A percentile compares a stretch with the other conserved stretches of the same genome.
phyloP scores from a whole-genome alignment of 306 rosid species.

The Dicorynia guianensis region DNA sequence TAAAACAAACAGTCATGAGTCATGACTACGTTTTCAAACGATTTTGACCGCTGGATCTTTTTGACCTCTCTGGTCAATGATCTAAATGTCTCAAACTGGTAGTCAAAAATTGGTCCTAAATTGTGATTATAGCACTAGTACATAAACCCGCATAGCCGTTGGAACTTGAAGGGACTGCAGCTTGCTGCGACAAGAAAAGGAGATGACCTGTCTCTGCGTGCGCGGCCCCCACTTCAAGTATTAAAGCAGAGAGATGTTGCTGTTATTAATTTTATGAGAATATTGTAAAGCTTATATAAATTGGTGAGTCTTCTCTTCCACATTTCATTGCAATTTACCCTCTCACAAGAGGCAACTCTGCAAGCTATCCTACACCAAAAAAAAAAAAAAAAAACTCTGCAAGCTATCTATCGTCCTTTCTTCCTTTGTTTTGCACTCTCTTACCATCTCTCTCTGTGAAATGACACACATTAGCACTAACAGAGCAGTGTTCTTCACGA shows the following conservation, averaged over 20 bases:
- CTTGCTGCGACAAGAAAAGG: no score
- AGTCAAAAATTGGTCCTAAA: no score
- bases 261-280: background rate
- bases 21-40: no score
- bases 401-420: background rate
- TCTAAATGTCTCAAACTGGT: no score
- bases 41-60: no score
- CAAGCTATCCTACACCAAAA: no score
- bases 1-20: no score
- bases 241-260: conserved; percentile 42
- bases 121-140: background rate
- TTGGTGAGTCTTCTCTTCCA: background rate
- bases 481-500: conserved; percentile 44
- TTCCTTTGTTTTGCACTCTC: background rate
- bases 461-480: conserved; percentile 55
- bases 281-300: conserved; percentile 27
- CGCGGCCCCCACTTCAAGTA: conserved; percentile 33
- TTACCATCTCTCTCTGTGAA: background rate
- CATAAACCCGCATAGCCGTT: conserved; percentile 25
- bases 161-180: conserved; percentile 20
- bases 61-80: no score
- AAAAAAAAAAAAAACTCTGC: no score
- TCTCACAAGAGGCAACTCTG: background rate
- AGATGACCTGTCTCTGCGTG: conserved; percentile 25
- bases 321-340: background rate